Base-by-base conservation (phyloP, 352 stramenopile genomes). In the Phytophthora multivora region DNA sequence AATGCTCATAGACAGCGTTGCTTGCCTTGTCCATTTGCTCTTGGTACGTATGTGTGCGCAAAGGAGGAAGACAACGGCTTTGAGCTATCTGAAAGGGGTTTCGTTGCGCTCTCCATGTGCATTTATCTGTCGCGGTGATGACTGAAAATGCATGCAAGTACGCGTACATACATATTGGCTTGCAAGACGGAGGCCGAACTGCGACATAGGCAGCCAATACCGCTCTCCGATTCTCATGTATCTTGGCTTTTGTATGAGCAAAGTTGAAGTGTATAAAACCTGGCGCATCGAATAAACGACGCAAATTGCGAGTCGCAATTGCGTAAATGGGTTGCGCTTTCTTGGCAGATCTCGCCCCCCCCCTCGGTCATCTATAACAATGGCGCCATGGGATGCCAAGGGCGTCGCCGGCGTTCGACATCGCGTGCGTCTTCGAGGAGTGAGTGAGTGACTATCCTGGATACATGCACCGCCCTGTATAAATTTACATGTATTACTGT, bases 191-290 rank as follows among this genome's bases (percentile, higher is more conserved):
- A 13, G 40, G 9, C 18, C n/a, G 40, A 46, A 46, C 16, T 30
- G 40, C 40, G 42, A 50, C 42, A 50, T 25, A 50, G 21, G 15
- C 16, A 28, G 35, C 35, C 19, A 46, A 25, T 21, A 26, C 18
- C n/a, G 18, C 18, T 19, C n/a, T 25, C 18, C 19, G 1, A 13
- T 13, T 23, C 18, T 23, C 1, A 11, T 31, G 51, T 53, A 33
- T 35, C 55, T 57, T 63, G 35, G 2, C 0, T 35, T 49, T 38
- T 63, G 55, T 63, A 63, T 36, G 45, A 18, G 1, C 18, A 18
- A 57, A 36, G 55, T 57, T 63, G 55, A 63, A 63, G 55, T 57
- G 31, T 7, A 21, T 50, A 38, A 59, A 59, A 59, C 23, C 39
- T 25, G 23, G n/a, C 15, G 11, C 11, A 6, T 30, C 26, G 40